Percentiles rank a stretch among this genome's conserved stretches.
Conservation (phyloP, 129 eudicot genomes). For the Flaveria bidentis region DNA sequence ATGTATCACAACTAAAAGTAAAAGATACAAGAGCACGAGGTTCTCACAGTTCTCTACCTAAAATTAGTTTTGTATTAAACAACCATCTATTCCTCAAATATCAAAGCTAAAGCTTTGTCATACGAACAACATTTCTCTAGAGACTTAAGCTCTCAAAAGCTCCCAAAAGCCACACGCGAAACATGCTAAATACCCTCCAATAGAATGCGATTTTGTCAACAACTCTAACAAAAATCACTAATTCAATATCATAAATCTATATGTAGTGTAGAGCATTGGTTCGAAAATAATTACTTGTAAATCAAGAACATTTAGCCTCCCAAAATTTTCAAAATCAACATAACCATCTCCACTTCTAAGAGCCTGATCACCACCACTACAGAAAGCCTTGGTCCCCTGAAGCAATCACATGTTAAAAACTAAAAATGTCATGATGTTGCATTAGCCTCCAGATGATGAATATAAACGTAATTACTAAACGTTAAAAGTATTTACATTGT, state of each 20-base stretch:
- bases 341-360: constrained; percentile 88
- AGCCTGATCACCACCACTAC: constrained; percentile 98
- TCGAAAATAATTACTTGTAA: constrained; percentile 59
- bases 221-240: background rate
- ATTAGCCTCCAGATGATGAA: background rate
- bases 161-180: too few relatives aligned
- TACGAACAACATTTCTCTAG: too few relatives aligned
- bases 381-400: constrained; percentile 95
- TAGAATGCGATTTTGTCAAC: too few relatives aligned
- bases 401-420: constrained; percentile 3
- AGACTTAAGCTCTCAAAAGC: too few relatives aligned
- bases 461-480: background rate
- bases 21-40: too few relatives aligned
- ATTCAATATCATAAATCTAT: background rate
- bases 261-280: background rate
- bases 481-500: background rate
- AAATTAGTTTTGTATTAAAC: too few relatives aligned
- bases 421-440: background rate
- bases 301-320: constrained; percentile 94
- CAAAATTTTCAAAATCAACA: constrained; percentile 75
- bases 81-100: too few relatives aligned
- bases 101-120: too few relatives aligned
- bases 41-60: too few relatives aligned
- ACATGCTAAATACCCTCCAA: too few relatives aligned
- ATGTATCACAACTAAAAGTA: too few relatives aligned